These are phyloP conservation scores for Stemphylium beticola DNA, from an alignment of 2,329 filamentous ascomycete species.

Conservation along the genomic window DNA sequence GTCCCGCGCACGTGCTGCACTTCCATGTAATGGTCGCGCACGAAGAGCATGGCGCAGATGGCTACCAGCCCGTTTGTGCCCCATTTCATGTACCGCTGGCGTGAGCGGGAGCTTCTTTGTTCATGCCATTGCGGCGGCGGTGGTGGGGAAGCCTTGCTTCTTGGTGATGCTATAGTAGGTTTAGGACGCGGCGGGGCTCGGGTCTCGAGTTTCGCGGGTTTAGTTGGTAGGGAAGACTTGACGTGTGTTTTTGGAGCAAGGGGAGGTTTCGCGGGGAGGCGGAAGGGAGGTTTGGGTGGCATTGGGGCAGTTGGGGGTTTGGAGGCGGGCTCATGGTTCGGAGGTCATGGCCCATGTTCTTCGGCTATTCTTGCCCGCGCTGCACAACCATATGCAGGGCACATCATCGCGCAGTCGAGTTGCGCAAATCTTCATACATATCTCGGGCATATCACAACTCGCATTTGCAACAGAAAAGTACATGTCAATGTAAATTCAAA, in stretches of 20 bases:
- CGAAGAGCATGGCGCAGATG: slow-evolving; percentile 27
- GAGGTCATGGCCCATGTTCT: slow-evolving; percentile 3
- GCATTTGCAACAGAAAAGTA: background rate
- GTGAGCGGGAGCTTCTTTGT: slow-evolving; percentile 8
- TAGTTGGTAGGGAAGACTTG: background rate
- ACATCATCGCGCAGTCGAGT: background rate
- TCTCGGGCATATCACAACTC: too few relatives aligned
- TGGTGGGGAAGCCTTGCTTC: slow-evolving; percentile 4
- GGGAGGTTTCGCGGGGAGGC: slow-evolving; percentile 16
- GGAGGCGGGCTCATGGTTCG: background rate
- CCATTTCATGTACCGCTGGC: slow-evolving; percentile 18
- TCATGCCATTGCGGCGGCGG: slow-evolving; percentile 14
- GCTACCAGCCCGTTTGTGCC: slow-evolving; percentile 22
- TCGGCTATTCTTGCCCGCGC: slow-evolving; percentile 13
- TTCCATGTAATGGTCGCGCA: slow-evolving; percentile 52
- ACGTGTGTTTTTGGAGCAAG: slow-evolving; percentile 5
- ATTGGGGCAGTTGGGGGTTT: slow-evolving; percentile 12
- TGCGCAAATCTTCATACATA: too few relatives aligned
- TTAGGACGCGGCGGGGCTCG: slow-evolving; percentile 7
- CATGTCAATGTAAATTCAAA: slow-evolving; percentile 18
- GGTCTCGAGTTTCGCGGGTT: background rate
- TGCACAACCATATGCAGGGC: background rate
- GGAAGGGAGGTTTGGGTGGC: slow-evolving; percentile 35
- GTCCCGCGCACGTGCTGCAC: slow-evolving; percentile 47
- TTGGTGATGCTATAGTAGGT: slow-evolving; percentile 2